Base-by-base conservation (phyloP, 78 protist species). In the Dictyostelium discoideum region DNA sequence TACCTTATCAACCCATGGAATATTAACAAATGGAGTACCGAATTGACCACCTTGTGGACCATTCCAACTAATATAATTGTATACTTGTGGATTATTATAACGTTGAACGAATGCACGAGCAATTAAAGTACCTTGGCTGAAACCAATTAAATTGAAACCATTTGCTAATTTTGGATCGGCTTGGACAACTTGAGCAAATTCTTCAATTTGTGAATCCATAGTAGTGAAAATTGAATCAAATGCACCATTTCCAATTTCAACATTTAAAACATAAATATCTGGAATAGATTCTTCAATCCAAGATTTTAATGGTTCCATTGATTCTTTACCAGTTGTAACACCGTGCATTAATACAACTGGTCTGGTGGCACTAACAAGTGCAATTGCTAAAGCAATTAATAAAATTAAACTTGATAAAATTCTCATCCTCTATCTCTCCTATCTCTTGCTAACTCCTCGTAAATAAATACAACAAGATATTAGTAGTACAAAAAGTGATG, bases 71-170 rank as follows among this genome's bases (percentile, higher is more conserved):
- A 97, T 84, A 29, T 83, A 85, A 74, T 97, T 97, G 72, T 80
- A 57, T 5, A 97, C 98, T 48, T 84, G 74, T 80, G 97, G 96
- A 20, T 39, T 29, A 67, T 94, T 94, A 90, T 40, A 82, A 22
- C 94, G 65, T 92, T 97, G 85, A 65, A 97, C 92, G 80, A 78
- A 92, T 26, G 94, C 98, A 14, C 98, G 29, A 13, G 95, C 60
- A 32, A 90, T 24, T 40, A 90, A 40, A 37, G 89, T 90, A 39
- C 95, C 81, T 74, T 74, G 98, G 16, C 96, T 92, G 85, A 95
- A 97, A 79, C 98, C 98, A 44, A 97, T 92, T 5, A 97, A 96
- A 67, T 97, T 97, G 95, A 97, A 94, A 83, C 94, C 93, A 42
- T 88, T 57, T 0, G 74, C 86, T 29, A 97, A 89, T 18, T 86